phyloP scores from a whole-genome alignment of 306 rosid genomes.

The Medicago ruthenica region DNA sequence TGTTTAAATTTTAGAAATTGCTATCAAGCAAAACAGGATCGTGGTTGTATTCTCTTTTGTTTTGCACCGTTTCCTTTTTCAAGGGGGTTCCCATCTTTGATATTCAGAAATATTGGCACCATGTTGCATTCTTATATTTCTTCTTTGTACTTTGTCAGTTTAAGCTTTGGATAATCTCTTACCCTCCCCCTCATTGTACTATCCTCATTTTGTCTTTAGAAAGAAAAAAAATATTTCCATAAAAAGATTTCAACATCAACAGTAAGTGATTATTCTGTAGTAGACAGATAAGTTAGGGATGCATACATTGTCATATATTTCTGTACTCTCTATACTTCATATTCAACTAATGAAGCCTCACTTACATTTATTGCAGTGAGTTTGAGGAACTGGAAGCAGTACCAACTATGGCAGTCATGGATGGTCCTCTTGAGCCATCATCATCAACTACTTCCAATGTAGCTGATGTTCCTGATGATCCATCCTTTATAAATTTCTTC shows the following conservation, averaged over 20 bases:
- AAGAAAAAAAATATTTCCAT: neutral
- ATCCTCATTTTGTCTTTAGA: constrained; percentile 11
- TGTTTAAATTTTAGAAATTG: neutral
- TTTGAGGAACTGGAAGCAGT: constrained; percentile 71
- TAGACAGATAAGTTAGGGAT: constrained; percentile 8
- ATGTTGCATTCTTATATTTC: constrained; percentile 32
- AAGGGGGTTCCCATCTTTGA: constrained; percentile 12
- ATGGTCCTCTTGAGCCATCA: constrained; percentile 66
- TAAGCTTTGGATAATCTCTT: constrained; percentile 18
- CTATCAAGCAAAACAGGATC: neutral
- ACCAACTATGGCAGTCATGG: constrained; percentile 70
- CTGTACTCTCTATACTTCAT: constrained; percentile 11
- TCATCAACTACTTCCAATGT: constrained; percentile 53
- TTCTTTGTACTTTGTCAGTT: neutral
- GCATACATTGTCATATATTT: constrained; percentile 21
- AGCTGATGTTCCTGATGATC: constrained; percentile 60
- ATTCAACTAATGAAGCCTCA: constrained; percentile 29
- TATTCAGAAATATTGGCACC: constrained; percentile 21
- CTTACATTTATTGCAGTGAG: constrained; percentile 52
- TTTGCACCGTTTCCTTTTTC: constrained; percentile 15
- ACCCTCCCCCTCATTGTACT: constrained; percentile 10
- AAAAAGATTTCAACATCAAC: neutral
- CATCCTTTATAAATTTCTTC: constrained; percentile 65
- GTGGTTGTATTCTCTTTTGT: neutral
- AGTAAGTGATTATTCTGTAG: constrained; percentile 17